phyloP scores from a whole-genome alignment of 768 basidiomycete genomes.

The Pulveroboletus ravenelii region DNA sequence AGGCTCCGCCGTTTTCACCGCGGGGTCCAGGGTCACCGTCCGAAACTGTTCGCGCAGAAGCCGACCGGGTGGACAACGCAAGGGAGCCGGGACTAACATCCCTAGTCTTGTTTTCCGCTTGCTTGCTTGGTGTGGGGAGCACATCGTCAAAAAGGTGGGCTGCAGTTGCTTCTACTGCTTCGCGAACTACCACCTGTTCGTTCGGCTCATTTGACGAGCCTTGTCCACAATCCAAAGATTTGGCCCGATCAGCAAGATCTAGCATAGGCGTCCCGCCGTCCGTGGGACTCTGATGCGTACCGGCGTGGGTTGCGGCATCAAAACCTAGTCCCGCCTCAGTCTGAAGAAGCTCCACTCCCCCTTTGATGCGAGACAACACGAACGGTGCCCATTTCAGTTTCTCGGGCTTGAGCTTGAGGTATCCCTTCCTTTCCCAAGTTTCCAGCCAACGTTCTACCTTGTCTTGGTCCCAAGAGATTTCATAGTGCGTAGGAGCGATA shows the following conservation, averaged over 20 bases:
- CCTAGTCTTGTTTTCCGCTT: constrained; percentile 12
- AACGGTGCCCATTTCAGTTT: constrained; percentile 95
- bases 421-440: constrained; percentile 74
- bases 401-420: constrained; percentile 71
- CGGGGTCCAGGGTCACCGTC: constrained; percentile 8
- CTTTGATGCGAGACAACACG: constrained; percentile 50
- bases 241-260: constrained; percentile 16
- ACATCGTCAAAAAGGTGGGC: constrained; percentile 32
- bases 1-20: constrained; percentile 4
- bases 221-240: constrained; percentile 12
- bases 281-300: constrained; percentile 14
- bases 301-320: constrained; percentile 3
- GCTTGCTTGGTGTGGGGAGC: constrained; percentile 21
- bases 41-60: constrained; percentile 16
- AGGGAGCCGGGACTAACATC: constrained; percentile 13
- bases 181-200: constrained; percentile 8
- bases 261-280: constrained; percentile 23
- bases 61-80: constrained; percentile 16
- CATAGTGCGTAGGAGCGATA: constrained; percentile 64
- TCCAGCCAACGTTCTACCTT: constrained; percentile 61
- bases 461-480: constrained; percentile 67
- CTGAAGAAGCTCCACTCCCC: constrained; percentile 27
- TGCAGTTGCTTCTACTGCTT: constrained; percentile 17
- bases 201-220: constrained; percentile 13
- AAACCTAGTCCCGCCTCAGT: constrained; percentile 12